A percentile compares a stretch with the other conserved stretches of the same genome.
phyloP scores from a whole-genome alignment of 179 eudicot genomes.

The Monotropa hypopitys region DNA sequence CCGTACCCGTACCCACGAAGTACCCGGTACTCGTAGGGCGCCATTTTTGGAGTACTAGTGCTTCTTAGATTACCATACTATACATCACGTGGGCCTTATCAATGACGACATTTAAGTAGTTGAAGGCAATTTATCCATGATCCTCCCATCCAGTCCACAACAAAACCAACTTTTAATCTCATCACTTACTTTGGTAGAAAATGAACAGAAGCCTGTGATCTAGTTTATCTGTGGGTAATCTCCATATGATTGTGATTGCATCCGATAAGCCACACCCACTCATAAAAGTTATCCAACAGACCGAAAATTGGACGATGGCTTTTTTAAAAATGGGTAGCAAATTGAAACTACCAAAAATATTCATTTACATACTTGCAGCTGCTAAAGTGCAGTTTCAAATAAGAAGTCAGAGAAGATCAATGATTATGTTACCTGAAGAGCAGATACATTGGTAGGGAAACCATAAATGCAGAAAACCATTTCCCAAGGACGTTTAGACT shows the following conservation, averaged over 20 bases:
- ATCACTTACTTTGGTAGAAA: background rate
- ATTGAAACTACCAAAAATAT: background rate
- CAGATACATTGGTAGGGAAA: slow-evolving; percentile 64
- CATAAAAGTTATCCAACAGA: background rate
- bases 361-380: background rate
- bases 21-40: no score
- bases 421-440: slow-evolving; percentile 54
- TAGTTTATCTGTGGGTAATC: background rate
- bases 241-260: background rate
- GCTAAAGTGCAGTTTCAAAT: background rate
- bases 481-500: slow-evolving; percentile 83
- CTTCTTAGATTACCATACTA: no score
- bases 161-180: background rate
- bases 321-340: background rate
- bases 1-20: no score
- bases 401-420: background rate
- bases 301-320: background rate
- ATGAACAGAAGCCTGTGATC: background rate
- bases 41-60: no score
- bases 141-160: background rate
- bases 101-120: background rate
- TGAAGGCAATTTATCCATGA: background rate
- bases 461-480: slow-evolving; percentile 84
- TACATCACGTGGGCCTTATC: background rate
- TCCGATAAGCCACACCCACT: background rate